Conservation (phyloP, 1,139 yeast species). For the Candida neerlandica region DNA sequence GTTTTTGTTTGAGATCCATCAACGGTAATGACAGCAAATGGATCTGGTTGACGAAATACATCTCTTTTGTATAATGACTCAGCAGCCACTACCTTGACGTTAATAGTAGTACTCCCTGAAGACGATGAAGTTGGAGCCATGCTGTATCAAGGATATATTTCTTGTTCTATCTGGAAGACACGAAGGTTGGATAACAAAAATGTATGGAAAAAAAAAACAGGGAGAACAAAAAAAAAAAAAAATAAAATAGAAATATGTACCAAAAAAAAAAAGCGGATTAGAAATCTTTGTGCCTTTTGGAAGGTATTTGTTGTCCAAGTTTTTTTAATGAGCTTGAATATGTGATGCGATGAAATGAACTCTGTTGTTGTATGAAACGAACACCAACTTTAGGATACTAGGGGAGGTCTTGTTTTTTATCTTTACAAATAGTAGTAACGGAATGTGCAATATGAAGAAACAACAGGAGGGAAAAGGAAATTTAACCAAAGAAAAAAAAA, state of each 20-base stretch:
- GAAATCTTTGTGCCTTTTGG: neutral
- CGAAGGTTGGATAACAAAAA: neutral
- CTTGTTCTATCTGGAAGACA: neutral
- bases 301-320: neutral
- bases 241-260: neutral
- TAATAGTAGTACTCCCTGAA: constrained; percentile 36
- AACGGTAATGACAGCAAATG: constrained; percentile 94
- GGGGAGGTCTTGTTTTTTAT: too few relatives aligned
- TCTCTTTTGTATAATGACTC: constrained; percentile 95
- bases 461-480: neutral
- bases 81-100: constrained; percentile 89
- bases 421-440: too few relatives aligned
- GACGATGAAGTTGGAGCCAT: constrained; percentile 8
- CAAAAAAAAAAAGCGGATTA: constrained; percentile 1
- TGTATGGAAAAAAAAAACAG: neutral
- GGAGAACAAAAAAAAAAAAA: constrained; percentile 5
- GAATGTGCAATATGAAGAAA: neutral
- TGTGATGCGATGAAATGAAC: neutral
- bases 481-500: too few relatives aligned
- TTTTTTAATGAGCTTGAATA: neutral
- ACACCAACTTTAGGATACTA: neutral
- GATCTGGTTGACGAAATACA: constrained; percentile 94
- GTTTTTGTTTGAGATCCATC: constrained; percentile 97
- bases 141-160: neutral
- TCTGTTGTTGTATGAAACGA: neutral